Percentiles rank a stretch among this genome's conserved stretches.
phyloP scores from a whole-genome alignment of 176 grass and related monocot species.

The Oryza rufipogon region DNA sequence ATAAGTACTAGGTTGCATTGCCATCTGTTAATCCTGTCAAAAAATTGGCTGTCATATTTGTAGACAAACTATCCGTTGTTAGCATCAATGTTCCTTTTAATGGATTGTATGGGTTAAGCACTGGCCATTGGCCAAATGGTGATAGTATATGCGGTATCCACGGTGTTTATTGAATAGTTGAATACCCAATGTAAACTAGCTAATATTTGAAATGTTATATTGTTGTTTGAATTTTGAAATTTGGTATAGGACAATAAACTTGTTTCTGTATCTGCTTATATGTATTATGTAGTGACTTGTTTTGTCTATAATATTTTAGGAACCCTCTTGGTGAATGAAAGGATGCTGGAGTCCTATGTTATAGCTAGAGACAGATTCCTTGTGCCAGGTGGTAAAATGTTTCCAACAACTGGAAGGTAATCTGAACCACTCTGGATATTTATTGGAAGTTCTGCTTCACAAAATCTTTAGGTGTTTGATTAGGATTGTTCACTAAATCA shows the following conservation, averaged over 20 bases:
- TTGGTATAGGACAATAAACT: not conserved
- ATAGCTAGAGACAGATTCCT: conserved; percentile 99
- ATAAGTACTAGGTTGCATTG: not conserved
- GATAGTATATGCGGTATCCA: not conserved
- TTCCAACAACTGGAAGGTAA: conserved; percentile 96
- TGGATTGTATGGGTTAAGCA: not conserved
- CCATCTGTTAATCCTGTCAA: conserved; percentile 17
- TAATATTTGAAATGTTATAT: conserved; percentile 16
- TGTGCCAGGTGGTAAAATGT: conserved; percentile 87
- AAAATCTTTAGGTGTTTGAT: not conserved
- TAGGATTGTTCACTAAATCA: not conserved
- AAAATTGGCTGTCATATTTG: not conserved
- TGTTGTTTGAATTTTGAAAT: not conserved
- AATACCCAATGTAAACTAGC: not conserved
- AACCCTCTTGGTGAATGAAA: conserved; percentile 97
- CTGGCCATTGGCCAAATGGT: not conserved
- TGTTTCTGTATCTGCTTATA: not conserved
- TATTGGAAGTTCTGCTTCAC: not conserved
- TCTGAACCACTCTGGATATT: not conserved
- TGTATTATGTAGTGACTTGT: not conserved
- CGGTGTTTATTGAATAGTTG: conserved; percentile 1
- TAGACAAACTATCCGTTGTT: not conserved
- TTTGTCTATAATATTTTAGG: conserved; percentile 53
- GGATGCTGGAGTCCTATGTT: conserved; percentile 98
- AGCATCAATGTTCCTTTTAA: not conserved